These are phyloP conservation scores for Lentithecium fluviatile DNA, from an alignment of 495 filamentous ascomycete genomes.

Conservation along the genomic window DNA sequence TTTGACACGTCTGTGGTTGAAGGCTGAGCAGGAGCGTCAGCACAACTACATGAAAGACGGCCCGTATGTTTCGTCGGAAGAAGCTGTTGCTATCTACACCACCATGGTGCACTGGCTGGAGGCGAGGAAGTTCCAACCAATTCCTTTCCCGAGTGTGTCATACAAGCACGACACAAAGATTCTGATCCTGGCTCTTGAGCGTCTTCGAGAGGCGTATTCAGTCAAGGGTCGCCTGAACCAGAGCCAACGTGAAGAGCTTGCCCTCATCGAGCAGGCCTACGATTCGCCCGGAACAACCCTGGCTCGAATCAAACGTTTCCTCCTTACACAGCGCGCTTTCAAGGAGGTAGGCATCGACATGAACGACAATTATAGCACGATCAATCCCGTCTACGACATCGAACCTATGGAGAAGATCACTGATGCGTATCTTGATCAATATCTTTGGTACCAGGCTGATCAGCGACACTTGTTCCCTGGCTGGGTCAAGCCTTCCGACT, in stretches of 20 bases:
- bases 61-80: slow-evolving; percentile 96
- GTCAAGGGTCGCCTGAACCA: slow-evolving; percentile 97
- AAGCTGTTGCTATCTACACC: slow-evolving; percentile 97
- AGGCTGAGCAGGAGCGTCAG: slow-evolving; percentile 96
- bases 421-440: slow-evolving; percentile 97
- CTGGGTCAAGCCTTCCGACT: slow-evolving; percentile 99
- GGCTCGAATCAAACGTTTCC: slow-evolving; percentile 95
- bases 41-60: slow-evolving; percentile 99
- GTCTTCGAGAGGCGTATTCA: slow-evolving; percentile 92
- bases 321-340: slow-evolving; percentile 95
- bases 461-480: slow-evolving; percentile 96
- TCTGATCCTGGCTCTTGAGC: slow-evolving; percentile 91
- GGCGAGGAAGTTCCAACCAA: slow-evolving; percentile 95
- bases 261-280: slow-evolving; percentile 97
- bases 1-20: slow-evolving; percentile 93
- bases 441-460: slow-evolving; percentile 99
- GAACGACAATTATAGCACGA: slow-evolving; percentile 99
- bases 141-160: slow-evolving; percentile 97
- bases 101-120: slow-evolving; percentile 99
- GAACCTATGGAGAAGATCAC: slow-evolving; percentile 99
- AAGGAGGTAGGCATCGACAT: slow-evolving; percentile 99
- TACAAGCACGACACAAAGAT: slow-evolving; percentile 99
- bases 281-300: slow-evolving; percentile 96
- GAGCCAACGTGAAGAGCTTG: slow-evolving; percentile 95
- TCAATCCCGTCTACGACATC: slow-evolving; percentile 98